Evolutionary conservation across 768 basidiomycete genomes (phyloP), one percentile per base, ranked within the genome.

Genomic region (Mycena rosella): DNA sequence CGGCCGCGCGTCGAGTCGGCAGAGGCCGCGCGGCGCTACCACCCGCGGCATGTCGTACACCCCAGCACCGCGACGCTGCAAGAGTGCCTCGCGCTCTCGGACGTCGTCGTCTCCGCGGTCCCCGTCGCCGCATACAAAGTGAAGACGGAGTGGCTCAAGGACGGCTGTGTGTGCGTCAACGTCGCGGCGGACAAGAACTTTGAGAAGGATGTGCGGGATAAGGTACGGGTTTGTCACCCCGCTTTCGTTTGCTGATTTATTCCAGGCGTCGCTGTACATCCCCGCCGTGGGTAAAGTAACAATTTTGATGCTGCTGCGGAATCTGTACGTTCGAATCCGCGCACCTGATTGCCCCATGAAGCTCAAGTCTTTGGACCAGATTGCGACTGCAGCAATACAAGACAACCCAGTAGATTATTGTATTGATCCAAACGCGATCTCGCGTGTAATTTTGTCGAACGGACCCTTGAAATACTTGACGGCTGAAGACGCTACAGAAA

Each of bases 231-330:
- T 60, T n/a, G 32, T 8, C 11, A 22, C 27, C 29, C 30, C 48
- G 36, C 18, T 44, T 27, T 13, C 56, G 49, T 36, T 58, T 32
- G 45, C 47, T 61, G 36, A 48, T 42, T 26, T 49, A 38, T 30
- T 13, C 0, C 64, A 96, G 96, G 96, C 96, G 14, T 95, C 96
- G 17, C 84, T 99, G 65, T 98, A 98, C 78, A 86, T 99, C 69
- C 96, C 97, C 11, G 91, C 95, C 7, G 95, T 99, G n/a, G 98
- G 98, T 22, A 98, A 97, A 81, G 93, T 98, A 63, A 99, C 98
- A 2, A 98, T 98, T 71, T 83, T 96, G 75, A 97, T 99, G 95
- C 86, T 99, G n/a, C 86, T 98, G 74, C 88, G 97, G 52, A 99
- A 99, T 77, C 76, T 99, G 93, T 96, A 77, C 76, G 95, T 83